Percentiles rank a stretch among this genome's conserved stretches.
These are phyloP conservation scores for Colletotrichum melonis DNA, from an alignment of 2,329 filamentous ascomycete genomes.

Conservation along the genomic window DNA sequence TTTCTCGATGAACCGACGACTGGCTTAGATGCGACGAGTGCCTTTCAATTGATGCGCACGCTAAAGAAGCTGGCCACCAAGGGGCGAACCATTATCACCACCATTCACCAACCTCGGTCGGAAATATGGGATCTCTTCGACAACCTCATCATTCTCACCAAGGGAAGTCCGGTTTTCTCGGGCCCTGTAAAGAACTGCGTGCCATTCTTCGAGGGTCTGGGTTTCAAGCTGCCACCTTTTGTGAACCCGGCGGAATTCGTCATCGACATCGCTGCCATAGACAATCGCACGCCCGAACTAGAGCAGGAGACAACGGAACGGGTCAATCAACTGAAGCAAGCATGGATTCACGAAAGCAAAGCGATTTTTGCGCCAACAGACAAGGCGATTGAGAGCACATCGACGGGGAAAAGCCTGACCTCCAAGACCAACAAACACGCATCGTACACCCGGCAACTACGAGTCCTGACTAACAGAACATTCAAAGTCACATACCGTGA, in stretches of 20 bases:
- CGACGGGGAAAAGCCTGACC: not conserved
- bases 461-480: constrained; percentile 75
- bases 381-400: constrained; percentile 30
- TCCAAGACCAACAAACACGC: constrained; percentile 56
- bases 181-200: constrained; percentile 69
- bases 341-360: constrained; percentile 59
- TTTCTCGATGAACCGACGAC: constrained; percentile 86
- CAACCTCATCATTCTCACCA: constrained; percentile 75
- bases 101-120: constrained; percentile 81
- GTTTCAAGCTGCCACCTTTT: constrained; percentile 73
- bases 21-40: constrained; percentile 80
- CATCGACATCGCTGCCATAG: constrained; percentile 79
- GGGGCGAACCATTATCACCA: constrained; percentile 78
- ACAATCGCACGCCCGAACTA: constrained; percentile 75
- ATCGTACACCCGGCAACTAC: constrained; percentile 70
- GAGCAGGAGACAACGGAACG: constrained; percentile 70
- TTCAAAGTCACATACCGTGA: constrained; percentile 81
- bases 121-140: constrained; percentile 86
- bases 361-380: constrained; percentile 40
- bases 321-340: constrained; percentile 69
- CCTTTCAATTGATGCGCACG: constrained; percentile 78
- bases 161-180: constrained; percentile 76
- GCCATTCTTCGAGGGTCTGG: constrained; percentile 71
- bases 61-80: constrained; percentile 75
- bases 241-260: constrained; percentile 84